Base-by-base conservation (phyloP, 768 basidiomycete species). In the Phaeotremella fagi region DNA sequence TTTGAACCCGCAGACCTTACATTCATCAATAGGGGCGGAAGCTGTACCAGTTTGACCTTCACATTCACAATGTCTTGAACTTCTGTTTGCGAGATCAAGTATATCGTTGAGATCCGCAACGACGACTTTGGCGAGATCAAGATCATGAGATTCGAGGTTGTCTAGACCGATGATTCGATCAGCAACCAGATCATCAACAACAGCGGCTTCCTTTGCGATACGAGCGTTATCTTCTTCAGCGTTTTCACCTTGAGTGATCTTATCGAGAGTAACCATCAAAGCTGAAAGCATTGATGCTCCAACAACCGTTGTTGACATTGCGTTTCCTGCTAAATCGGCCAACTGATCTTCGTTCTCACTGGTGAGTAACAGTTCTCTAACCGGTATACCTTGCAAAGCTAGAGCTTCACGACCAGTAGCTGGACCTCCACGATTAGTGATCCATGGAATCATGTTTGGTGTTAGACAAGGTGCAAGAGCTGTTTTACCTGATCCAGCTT, bases 241-340 rank as follows among this genome's bases (percentile, higher is more conserved):
- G 63, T 87, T 85, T 31, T 82, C 74, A 3, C 87, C 87, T 1
- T 76, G 75, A 57, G 84, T 84, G 27, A 95, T 77, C 28, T 88
- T 78, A 44, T 81, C 80, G 69, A 79, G 79, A 4, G 83, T 82
- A 1, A 84, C 75, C 9, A 86, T 80, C 41, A 97, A 77, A 0
- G 90, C 89, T 16, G 86, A 84, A 50, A 94, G 76, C 58, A 95
- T 88, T 59, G 88, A 85, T 2, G 88, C 82, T 1, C 92, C 92
- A 26, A 97, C 91, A 23, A 95, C 92, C 0, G 92, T 95, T 3
- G 91, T 89, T 1, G 90, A 91, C 92, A 97, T 97, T 55, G 92
- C 92, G 67, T 97, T 97, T 1, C 92, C 92, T 18, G 92, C 91
- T 15, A 97, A 79, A 74, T 95, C 90, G 2, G 90, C 89, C 5